These are phyloP conservation scores for Curvularia spicifera DNA, from an alignment of 2,329 filamentous ascomycete genomes.

Conservation along the genomic window DNA sequence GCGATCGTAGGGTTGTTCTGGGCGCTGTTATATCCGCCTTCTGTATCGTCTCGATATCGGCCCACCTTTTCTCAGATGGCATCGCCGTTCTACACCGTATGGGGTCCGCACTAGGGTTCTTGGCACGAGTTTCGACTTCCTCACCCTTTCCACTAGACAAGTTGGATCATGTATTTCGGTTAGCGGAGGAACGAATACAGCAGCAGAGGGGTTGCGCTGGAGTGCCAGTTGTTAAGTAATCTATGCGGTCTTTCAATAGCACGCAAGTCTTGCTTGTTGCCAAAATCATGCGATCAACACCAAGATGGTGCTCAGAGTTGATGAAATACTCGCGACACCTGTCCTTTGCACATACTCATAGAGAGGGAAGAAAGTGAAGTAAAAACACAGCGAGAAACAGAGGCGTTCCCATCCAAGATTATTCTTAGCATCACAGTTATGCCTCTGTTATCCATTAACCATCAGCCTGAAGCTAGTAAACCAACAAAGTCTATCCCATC, in stretches of 20 bases:
- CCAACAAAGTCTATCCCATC: no score
- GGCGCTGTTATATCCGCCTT: not conserved
- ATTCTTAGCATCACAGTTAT: no score
- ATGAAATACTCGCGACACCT: not conserved
- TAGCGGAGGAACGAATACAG: not conserved
- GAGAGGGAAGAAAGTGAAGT: no score
- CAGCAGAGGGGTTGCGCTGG: not conserved
- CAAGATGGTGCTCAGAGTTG: not conserved
- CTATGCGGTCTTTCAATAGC: not conserved
- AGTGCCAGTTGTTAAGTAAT: not conserved
- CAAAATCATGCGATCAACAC: not conserved
- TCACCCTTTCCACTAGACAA: not conserved
- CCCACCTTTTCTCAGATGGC: not conserved
- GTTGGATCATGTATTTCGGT: not conserved
- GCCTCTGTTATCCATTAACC: no score
- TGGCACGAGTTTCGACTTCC: not conserved
- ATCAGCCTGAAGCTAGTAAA: no score
- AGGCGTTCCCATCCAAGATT: no score
- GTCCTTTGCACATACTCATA: not conserved
- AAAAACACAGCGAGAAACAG: no score
- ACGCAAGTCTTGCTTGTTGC: not conserved
- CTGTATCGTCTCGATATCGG: not conserved
- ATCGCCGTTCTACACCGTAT: not conserved
- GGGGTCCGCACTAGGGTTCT: not conserved
- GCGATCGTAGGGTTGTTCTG: not conserved